These are phyloP conservation scores for Neurospora sp. DNA, from an alignment of 495 filamentous ascomycete species.

Conservation along the genomic window DNA sequence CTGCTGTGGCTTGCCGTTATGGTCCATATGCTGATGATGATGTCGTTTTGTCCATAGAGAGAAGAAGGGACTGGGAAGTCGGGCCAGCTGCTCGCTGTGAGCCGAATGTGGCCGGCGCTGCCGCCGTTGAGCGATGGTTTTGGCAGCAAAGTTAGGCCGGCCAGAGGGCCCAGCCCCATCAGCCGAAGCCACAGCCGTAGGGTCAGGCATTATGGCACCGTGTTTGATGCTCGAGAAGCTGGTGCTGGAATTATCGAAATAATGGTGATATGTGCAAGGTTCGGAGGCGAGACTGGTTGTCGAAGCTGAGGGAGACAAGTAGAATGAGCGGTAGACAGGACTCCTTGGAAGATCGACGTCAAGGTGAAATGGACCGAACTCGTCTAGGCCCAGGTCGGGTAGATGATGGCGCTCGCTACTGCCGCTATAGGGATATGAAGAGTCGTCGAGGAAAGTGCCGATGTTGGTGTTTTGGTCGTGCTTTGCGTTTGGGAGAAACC, in stretches of 20 bases:
- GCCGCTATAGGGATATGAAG: neutral
- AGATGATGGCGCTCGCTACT: neutral
- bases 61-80: constrained; percentile 19
- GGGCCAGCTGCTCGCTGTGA: constrained; percentile 10
- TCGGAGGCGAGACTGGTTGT: constrained; percentile 14
- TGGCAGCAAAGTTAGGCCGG: constrained; percentile 1
- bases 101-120: constrained; percentile 17
- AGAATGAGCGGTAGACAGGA: constrained; percentile 16
- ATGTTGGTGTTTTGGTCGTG: neutral
- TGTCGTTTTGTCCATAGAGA: constrained; percentile 15
- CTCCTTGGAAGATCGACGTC: neutral
- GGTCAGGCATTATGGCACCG: constrained; percentile 16
- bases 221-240: constrained; percentile 1
- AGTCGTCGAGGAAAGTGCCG: neutral
- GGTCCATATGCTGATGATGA: constrained; percentile 13
- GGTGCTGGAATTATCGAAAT: neutral
- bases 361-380: neutral
- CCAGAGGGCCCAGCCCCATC: constrained; percentile 1
- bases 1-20: constrained; percentile 6
- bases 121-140: constrained; percentile 6
- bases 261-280: neutral
- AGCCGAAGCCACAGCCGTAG: constrained; percentile 9
- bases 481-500: neutral
- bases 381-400: neutral
- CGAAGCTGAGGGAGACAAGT: constrained; percentile 19